Conservation (phyloP, 176 grass and related monocot genomes). For the Paspalum notatum region DNA sequence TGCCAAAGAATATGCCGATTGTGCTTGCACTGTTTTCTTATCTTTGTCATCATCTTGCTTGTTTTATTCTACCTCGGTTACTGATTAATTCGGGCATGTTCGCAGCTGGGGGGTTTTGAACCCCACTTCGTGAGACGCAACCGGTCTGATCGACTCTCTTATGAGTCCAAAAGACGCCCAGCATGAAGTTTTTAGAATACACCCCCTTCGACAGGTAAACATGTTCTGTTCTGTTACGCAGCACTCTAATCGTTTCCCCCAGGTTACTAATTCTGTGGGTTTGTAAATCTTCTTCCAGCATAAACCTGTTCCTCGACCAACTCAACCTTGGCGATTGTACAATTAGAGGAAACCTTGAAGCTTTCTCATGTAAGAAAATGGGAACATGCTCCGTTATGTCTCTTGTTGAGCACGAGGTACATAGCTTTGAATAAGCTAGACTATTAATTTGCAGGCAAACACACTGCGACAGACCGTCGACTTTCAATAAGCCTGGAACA, state of each 20-base stretch:
- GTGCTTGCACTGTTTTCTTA: neutral
- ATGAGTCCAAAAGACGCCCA: conserved; percentile 39
- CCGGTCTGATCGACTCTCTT: conserved; percentile 22
- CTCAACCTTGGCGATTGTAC: conserved; percentile 73
- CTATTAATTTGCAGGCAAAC: conserved; percentile 70
- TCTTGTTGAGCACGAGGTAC: neutral
- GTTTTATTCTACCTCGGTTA: neutral
- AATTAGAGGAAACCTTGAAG: conserved; percentile 73
- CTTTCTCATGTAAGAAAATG: conserved; percentile 64
- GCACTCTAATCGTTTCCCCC: neutral
- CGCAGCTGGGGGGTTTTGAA: conserved; percentile 32
- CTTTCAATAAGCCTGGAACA: conserved; percentile 96
- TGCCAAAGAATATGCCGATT: neutral
- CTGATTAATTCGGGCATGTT: neutral
- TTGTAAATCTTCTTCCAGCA: conserved; percentile 25
- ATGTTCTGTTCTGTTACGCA: neutral
- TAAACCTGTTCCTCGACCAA: conserved; percentile 78
- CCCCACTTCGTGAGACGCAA: neutral
- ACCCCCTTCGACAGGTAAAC: conserved; percentile 81
- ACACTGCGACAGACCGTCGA: conserved; percentile 74
- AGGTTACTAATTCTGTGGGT: neutral
- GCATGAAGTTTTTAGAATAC: conserved; percentile 99
- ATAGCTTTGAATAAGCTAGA: neutral
- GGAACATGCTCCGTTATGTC: neutral
- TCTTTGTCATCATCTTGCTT: neutral